phyloP scores from a whole-genome alignment of 2,329 filamentous ascomycete genomes.

The Penicillium psychrosexuale region DNA sequence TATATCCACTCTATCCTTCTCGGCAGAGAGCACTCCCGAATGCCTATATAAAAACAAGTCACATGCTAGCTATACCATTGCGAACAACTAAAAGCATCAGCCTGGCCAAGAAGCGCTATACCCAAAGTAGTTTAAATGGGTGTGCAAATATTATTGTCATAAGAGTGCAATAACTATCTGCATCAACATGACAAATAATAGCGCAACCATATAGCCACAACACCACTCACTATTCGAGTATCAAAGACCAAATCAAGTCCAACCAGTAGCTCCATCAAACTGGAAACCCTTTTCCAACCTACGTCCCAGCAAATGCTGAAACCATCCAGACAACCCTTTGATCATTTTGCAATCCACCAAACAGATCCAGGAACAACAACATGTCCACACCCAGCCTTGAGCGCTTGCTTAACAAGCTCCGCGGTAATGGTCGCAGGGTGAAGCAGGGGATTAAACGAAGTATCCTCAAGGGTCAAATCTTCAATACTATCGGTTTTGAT shows the following conservation, averaged over 20 bases:
- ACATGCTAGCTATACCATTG: background rate
- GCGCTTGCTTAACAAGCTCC: slow-evolving; percentile 58
- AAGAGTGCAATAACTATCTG: background rate
- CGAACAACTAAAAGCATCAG: background rate
- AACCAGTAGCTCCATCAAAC: background rate
- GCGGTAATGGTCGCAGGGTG: slow-evolving; percentile 64
- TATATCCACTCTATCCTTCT: background rate
- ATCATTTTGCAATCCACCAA: slow-evolving; percentile 40
- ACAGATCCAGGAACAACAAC: slow-evolving; percentile 53
- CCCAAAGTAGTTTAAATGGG: too few species aligned
- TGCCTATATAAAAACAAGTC: background rate
- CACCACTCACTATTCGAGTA: background rate
- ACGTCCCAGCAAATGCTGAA: slow-evolving; percentile 54
- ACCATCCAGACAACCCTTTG: slow-evolving; percentile 61
- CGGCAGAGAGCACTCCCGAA: too few species aligned
- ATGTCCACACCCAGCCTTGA: slow-evolving; percentile 57
- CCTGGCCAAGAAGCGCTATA: too few species aligned
- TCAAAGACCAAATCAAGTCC: background rate
- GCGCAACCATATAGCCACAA: background rate
- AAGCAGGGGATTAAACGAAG: slow-evolving; percentile 54
- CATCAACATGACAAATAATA: background rate
- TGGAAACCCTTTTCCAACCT: slow-evolving; percentile 22
- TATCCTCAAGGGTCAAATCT: slow-evolving; percentile 52
- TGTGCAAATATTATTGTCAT: background rate
- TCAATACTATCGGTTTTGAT: slow-evolving; percentile 60